These are phyloP conservation scores for Ramaria rubella DNA, from an alignment of 768 basidiomycete genomes.

Conservation along the genomic window DNA sequence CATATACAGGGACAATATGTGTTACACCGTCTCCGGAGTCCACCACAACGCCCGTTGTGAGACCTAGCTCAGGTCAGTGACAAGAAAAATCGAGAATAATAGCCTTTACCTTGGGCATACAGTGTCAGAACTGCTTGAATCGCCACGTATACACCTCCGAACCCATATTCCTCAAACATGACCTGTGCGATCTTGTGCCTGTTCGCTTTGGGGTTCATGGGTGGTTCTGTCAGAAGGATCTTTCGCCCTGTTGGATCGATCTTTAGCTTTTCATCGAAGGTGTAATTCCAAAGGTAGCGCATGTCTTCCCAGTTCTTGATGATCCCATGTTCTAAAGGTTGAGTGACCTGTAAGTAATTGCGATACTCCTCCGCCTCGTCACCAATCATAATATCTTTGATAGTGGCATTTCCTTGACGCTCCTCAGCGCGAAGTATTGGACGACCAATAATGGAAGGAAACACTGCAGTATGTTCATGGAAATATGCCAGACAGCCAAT, in stretches of 20 bases:
- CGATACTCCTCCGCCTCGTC: slow-evolving; percentile 94
- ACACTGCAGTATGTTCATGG: slow-evolving; percentile 47
- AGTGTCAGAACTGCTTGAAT: slow-evolving; percentile 98
- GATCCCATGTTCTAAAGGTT: slow-evolving; percentile 99
- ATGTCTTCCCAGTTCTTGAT: slow-evolving; percentile 99
- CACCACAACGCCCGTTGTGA: slow-evolving; percentile 97
- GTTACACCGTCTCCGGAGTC: slow-evolving; percentile 99
- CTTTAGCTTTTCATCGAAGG: slow-evolving; percentile 91
- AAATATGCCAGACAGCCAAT: neutral
- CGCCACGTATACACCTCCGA: slow-evolving; percentile 92
- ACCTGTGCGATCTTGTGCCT: slow-evolving; percentile 92
- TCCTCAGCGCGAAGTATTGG: slow-evolving; percentile 98
- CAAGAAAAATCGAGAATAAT: neutral
- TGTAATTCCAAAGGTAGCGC: slow-evolving; percentile 97
- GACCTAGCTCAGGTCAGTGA: slow-evolving; percentile 44
- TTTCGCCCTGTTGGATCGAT: slow-evolving; percentile 83
- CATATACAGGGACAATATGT: slow-evolving; percentile 98
- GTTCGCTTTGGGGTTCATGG: slow-evolving; percentile 97
- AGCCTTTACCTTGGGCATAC: slow-evolving; percentile 87
- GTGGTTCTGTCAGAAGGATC: slow-evolving; percentile 92
- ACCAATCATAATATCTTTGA: slow-evolving; percentile 98
- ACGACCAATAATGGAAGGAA: slow-evolving; percentile 93
- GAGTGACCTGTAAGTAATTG: slow-evolving; percentile 92
- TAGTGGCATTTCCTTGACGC: slow-evolving; percentile 75
- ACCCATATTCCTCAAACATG: slow-evolving; percentile 99